These are phyloP conservation scores for Thoreauomyces humboldtii DNA, from an alignment of 192 early-diverging fungal genomes.

Conservation along the genomic window DNA sequence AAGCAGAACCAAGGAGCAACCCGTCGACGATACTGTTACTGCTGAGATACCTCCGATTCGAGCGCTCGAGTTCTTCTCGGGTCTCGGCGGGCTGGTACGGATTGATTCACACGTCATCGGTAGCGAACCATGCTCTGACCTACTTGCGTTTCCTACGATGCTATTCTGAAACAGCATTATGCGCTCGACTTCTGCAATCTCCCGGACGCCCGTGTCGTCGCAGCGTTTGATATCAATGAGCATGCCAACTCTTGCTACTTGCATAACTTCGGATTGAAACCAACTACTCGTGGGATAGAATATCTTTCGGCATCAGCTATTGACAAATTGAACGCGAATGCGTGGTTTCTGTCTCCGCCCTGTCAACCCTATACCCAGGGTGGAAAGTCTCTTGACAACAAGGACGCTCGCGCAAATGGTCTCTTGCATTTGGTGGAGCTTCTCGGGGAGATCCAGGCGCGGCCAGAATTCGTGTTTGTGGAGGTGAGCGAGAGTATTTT, in stretches of 20 bases:
- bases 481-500: too few species aligned
- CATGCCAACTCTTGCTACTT: constrained; percentile 70
- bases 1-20: too few species aligned
- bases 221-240: constrained; percentile 94
- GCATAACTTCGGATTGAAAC: constrained; percentile 43
- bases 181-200: constrained; percentile 67
- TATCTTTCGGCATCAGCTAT: constrained; percentile 43
- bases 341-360: constrained; percentile 90
- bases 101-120: neutral
- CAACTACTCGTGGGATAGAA: constrained; percentile 50
- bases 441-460: constrained; percentile 29
- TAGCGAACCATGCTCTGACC: constrained; percentile 20
- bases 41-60: too few species aligned
- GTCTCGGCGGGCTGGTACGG: constrained; percentile 59
- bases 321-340: constrained; percentile 66
- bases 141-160: neutral
- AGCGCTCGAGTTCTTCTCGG: constrained; percentile 69
- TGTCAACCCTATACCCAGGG: constrained; percentile 71
- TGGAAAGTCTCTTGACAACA: constrained; percentile 73
- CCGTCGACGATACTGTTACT: too few species aligned
- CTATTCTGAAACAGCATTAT: constrained; percentile 32
- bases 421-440: constrained; percentile 46
- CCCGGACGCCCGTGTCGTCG: constrained; percentile 61
- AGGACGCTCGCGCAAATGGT: constrained; percentile 38
- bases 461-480: constrained; percentile 48